Base-by-base conservation (phyloP, 345 rosid genomes). In the Sonneratia caseolaris region DNA sequence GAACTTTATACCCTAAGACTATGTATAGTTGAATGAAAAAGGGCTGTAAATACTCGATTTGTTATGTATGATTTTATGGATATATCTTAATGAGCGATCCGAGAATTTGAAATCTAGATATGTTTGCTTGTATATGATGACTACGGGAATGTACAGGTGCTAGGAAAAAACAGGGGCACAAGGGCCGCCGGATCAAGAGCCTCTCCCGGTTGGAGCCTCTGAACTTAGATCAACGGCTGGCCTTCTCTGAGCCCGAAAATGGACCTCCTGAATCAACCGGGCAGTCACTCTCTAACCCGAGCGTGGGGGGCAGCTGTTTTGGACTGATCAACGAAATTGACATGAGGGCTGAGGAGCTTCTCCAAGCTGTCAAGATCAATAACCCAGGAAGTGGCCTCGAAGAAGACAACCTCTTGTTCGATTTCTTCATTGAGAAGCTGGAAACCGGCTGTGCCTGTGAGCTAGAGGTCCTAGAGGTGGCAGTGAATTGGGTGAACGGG, bases 151-250 rank as follows among this genome's bases (percentile, higher is more conserved):
- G 9, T 62, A 11, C 81, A 89, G 97, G 81, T 55, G 78, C 77
- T 2, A 88, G 82, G 45, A 82, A 83, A 42, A 86, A 82, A 79
- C 71, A 70, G 0, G 70, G 70, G 75, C 81, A 74, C 68, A 89
- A 81, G 73, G 68, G 70, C 15, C 73, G 72, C 53, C 76, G 86
- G 37, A 71, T 84, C 21, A 82, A 81, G 74, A 73, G 71, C 27
- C 80, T 84, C 18, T 78, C 85, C 73, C 81, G 66, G 7, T 49
- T 94, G 71, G 81, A 84, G 59, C 95, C 97, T 9, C 40, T 86
- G 56, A 84, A 90, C 64, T 68, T 94, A 76, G 93, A 87, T 73
- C 85, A 80, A 73, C 84, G 86, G 72, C 83, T 91, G 24, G 80
- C 80, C 12, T 42, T 56, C 8, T 72, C 75, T 42, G 79, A 81